Base-by-base conservation (phyloP, 2,329 filamentous ascomycete genomes). In the Sarocladiaceae sp. region DNA sequence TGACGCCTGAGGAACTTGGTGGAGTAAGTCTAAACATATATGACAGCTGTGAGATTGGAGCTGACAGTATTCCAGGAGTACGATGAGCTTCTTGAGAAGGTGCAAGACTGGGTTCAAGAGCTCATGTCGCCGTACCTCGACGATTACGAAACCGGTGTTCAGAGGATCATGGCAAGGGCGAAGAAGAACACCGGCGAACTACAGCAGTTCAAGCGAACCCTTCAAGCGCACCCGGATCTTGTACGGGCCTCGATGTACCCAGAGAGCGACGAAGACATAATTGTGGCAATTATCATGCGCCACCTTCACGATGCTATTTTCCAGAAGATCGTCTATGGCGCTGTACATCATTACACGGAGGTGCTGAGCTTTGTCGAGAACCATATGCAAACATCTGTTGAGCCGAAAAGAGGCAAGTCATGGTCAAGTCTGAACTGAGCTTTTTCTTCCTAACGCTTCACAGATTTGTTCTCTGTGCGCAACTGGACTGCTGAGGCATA, bases 401-500 rank as follows among this genome's bases (percentile, higher is more conserved):
- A 69, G 51, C 69, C 69, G 4, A 70, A 67, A 53, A 58, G 69
- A 67, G 68, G 69, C 70, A 56, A 8, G 17, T 18, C 26, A n/a
- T n/a, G n/a, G n/a, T 6, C 17, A 3, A 20, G 31, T 22, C 4
- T 5, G 17, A 11, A 20, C 20, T 26, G 40, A 3, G 17, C 15
- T 15, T 26, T 51, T 40, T 22, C 4, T 6, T 39, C 10, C 17
- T 44, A 12, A 26, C 40, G 11, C 4, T 15, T 26, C 4, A 25
- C 8, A 71, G 69, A 71, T 54, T 60, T 67, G 4, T 70, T 70
- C 31, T 60, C 67, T 0, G 58, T 70, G 4, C 58, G 69, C 23
- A 66, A 63, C 4, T 72, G 69, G 69, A 64, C 63, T 10, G 67
- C 67, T 10, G 69, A 72, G 44, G 64, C 67, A 3, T 65, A 67